A percentile compares a stretch with the other conserved stretches of the same genome.
Conservation (phyloP, 495 filamentous ascomycete species). For the Daldinia childiae region DNA sequence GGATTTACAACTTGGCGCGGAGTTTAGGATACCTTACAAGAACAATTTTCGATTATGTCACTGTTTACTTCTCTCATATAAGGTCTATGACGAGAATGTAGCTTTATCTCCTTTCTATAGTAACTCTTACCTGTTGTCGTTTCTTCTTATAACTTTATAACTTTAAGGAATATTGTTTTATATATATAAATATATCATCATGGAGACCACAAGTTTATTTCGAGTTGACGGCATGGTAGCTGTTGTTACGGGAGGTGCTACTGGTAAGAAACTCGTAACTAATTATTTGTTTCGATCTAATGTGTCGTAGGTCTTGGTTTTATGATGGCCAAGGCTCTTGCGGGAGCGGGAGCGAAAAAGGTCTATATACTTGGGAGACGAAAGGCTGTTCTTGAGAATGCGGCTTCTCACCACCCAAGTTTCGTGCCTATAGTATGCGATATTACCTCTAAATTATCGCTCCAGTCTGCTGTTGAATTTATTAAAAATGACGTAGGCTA, state of each 20-base stretch:
- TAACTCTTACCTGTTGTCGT: not conserved
- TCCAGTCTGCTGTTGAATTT: slow-evolving; percentile 58
- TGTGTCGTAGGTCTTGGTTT: slow-evolving; percentile 65
- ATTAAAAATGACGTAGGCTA: slow-evolving; percentile 60
- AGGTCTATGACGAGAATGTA: too few relatives aligned
- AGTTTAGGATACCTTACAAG: too few relatives aligned
- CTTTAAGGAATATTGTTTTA: too few relatives aligned
- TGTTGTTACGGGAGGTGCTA: slow-evolving; percentile 66
- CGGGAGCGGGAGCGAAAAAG: slow-evolving; percentile 67
- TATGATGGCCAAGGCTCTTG: slow-evolving; percentile 72
- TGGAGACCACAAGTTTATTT: slow-evolving; percentile 40
- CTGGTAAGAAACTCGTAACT: slow-evolving; percentile 47
- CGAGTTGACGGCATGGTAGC: slow-evolving; percentile 63
- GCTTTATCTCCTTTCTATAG: too few relatives aligned
- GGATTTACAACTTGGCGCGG: too few relatives aligned
- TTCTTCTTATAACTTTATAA: not conserved
- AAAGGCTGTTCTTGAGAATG: slow-evolving; percentile 58
- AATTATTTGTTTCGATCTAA: not conserved
- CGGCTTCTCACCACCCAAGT: slow-evolving; percentile 43
- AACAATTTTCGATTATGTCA: too few relatives aligned
- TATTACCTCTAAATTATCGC: slow-evolving; percentile 64
- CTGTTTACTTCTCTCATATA: too few relatives aligned
- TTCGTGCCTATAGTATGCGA: slow-evolving; percentile 68
- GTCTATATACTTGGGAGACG: slow-evolving; percentile 76
- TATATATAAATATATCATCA: not conserved